Evolutionary conservation across 2,329 filamentous ascomycete genomes (phyloP).

Genomic region (Alternaria sp.): DNA sequence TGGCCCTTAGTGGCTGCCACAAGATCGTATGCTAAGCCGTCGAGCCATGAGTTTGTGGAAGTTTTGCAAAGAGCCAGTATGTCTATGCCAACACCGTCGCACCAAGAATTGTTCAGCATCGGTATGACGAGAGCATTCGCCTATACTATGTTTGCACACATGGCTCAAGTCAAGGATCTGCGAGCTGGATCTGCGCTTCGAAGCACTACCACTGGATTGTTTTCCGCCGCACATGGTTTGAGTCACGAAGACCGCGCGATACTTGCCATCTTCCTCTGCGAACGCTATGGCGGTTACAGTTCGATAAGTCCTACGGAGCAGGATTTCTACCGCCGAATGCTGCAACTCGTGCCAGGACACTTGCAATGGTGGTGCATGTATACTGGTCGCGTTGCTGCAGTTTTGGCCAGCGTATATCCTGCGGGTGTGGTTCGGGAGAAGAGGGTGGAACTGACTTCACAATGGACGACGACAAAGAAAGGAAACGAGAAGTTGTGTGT

Average conservation of each 20-base stretch:
- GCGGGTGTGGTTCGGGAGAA: conserved; percentile 61
- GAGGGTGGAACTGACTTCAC: conserved; percentile 34
- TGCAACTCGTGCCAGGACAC: conserved; percentile 62
- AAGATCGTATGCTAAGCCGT: conserved; percentile 59
- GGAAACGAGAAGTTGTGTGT: conserved; percentile 42
- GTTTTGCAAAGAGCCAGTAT: conserved; percentile 61
- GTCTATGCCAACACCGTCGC: conserved; percentile 19
- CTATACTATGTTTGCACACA: conserved; percentile 65
- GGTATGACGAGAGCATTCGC: conserved; percentile 65
- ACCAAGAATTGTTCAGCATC: conserved; percentile 52
- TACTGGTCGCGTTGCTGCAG: conserved; percentile 66
- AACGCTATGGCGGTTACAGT: conserved; percentile 71
- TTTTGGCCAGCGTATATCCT: conserved; percentile 69
- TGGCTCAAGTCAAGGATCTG: conserved; percentile 56
- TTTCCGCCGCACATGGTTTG: conserved; percentile 75
- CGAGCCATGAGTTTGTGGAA: conserved; percentile 57
- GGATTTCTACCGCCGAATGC: conserved; percentile 63
- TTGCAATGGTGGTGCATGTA: conserved; percentile 73
- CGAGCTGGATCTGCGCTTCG: conserved; percentile 74
- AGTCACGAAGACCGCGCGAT: conserved; percentile 76
- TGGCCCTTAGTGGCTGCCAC: conserved; percentile 74
- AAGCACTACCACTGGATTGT: conserved; percentile 72
- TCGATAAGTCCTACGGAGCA: conserved; percentile 67
- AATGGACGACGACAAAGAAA: conserved; percentile 41
- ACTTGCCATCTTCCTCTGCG: conserved; percentile 75